Evolutionary conservation across 108 stramenopile genomes (phyloP), one percentile per base, ranked within the genome.

Genomic region (Pseudonitzschia pungens): DNA sequence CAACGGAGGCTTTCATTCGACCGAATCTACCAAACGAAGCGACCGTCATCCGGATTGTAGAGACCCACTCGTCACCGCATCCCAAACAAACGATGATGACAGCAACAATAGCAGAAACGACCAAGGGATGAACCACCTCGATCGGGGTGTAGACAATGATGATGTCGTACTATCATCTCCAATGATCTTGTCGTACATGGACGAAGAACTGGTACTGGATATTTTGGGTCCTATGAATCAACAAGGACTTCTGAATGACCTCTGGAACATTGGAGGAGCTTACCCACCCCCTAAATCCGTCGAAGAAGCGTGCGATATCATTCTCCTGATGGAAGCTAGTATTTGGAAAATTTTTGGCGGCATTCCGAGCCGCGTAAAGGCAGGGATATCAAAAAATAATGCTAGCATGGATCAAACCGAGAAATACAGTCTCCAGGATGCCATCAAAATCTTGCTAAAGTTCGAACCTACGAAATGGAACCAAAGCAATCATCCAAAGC

Each of bases 281-380:
- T 62, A 62, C 29, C 60, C 60, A 62, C 60, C 60, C 36, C 32
- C 60, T 11, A 33, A 62, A 8, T 33, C 60, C 6, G 60, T 62
- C 32, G 36, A 33, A 12, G 60, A 62, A 33, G 14, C 57, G 0
- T 58, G 57, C 29, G 20, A 67, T 27, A 67, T 67, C 12, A 32
- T 67, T 45, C 26, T 67, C 4, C 24, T 67, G 66, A 67, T 67
- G 66, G 66, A 50, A 24, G 26, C 44, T 14, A 67, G 66, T 67
- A 67, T 67, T 67, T 67, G 66, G 66, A 67, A 67, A 24, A 50
- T 67, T 29, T 67, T 67, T 24, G 42, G 28, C 43, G 22, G 12
- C 9, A 50, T 48, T 15, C 44, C 66, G 8, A 40, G 66, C 50
- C 45, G 22, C n/a, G 22, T 48, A 29, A 31, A 44, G 12, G 36